phyloP scores from a whole-genome alignment of 805 yeast species.

The Candida multigemmis region DNA sequence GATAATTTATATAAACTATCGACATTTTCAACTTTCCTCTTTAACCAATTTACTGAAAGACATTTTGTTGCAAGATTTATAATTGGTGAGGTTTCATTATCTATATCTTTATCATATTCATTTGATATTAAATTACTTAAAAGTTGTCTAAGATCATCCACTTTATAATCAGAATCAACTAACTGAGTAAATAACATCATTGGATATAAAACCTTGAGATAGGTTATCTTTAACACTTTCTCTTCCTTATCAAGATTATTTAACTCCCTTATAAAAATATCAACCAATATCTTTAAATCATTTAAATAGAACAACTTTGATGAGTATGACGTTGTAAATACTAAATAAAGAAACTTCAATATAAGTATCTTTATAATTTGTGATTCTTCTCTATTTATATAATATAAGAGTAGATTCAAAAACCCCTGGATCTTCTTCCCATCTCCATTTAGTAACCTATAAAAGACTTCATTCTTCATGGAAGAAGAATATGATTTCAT shows the following conservation, averaged over 20 bases:
- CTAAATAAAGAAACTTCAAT: constrained; percentile 65
- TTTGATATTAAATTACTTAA: constrained; percentile 35
- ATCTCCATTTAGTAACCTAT: too few relatives aligned
- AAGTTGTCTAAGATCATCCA: constrained; percentile 40
- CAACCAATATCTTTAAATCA: constrained; percentile 76
- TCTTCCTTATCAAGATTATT: constrained; percentile 61
- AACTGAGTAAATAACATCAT: constrained; percentile 60
- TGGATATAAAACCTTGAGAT: constrained; percentile 67
- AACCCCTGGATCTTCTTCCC: constrained; percentile 50
- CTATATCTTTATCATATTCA: constrained; percentile 1
- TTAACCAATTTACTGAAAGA: constrained; percentile 24
- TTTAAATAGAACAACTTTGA: constrained; percentile 68
- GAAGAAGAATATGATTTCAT: constrained; percentile 35
- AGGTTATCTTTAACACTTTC: constrained; percentile 37
- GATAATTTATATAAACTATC: neutral
- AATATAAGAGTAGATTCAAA: constrained; percentile 46
- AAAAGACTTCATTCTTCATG: constrained; percentile 43
- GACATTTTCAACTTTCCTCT: constrained; percentile 4
- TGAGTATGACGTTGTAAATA: constrained; percentile 60
- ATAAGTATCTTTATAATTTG: constrained; percentile 67
- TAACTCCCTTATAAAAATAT: constrained; percentile 74
- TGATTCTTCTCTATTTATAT: constrained; percentile 71
- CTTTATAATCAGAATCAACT: constrained; percentile 43
- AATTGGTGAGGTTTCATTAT: constrained; percentile 6
- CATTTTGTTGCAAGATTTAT: constrained; percentile 25